Percentiles rank a stretch among this genome's conserved stretches.
Evolutionary conservation across 305 asterid genomes (phyloP).

Genomic region (Ilex paraguariensis): DNA sequence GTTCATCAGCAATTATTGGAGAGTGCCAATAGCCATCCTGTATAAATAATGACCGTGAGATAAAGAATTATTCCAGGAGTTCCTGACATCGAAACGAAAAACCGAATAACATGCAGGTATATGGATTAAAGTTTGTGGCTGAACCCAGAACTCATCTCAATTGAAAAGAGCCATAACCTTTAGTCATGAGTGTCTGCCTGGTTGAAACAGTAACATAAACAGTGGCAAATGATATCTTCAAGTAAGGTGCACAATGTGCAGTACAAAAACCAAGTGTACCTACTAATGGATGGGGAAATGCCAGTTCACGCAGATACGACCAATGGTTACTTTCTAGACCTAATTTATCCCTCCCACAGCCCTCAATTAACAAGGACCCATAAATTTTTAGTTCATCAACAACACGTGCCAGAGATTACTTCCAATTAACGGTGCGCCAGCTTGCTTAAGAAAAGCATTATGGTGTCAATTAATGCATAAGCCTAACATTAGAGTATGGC

Average conservation of each 20-base stretch:
- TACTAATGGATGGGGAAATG: no score
- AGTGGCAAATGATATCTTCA: no score
- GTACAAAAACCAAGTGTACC: no score
- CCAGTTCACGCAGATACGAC: no score
- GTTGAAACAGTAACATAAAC: no score
- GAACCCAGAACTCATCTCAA: background rate
- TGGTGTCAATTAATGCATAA: background rate
- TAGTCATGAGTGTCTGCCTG: background rate
- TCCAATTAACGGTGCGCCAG: no score
- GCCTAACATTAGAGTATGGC: background rate
- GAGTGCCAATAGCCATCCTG: conserved; percentile 76
- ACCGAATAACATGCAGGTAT: background rate
- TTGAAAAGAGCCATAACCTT: background rate
- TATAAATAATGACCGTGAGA: background rate
- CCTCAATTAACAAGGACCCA: no score
- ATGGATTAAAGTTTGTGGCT: background rate
- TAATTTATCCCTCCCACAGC: no score
- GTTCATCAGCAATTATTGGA: conserved; percentile 71
- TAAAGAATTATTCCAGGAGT: background rate
- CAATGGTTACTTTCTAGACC: no score
- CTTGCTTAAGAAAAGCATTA: background rate
- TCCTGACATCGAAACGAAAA: background rate
- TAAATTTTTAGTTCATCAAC: no score
- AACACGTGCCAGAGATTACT: background rate
- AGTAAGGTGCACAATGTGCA: no score